Evolutionary conservation across 768 basidiomycete species (phyloP).

Genomic region (Pleurotus ostreatus): DNA sequence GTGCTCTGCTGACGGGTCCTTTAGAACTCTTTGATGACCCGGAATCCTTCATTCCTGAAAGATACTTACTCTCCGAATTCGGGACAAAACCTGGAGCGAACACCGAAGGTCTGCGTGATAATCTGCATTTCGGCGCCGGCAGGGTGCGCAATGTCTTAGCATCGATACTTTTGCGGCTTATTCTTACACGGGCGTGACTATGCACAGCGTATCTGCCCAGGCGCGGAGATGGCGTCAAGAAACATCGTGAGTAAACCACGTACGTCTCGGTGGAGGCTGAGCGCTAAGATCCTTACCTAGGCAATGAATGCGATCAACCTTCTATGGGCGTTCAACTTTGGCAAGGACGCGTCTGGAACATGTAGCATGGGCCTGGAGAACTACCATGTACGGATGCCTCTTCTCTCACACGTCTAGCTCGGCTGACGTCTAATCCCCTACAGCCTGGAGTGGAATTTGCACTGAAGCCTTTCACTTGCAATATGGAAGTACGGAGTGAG

Average conservation of each 20-base stretch:
- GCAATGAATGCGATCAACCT: background rate
- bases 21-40: background rate
- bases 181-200: background rate
- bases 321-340: background rate
- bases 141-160: background rate
- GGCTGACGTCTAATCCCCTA: no score
- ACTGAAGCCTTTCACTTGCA: background rate
- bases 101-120: background rate
- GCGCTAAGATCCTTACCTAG: background rate
- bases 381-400: background rate
- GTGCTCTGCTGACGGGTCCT: background rate
- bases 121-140: background rate
- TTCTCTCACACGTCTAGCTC: no score
- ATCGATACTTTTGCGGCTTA: background rate
- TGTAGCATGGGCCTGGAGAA: background rate
- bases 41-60: background rate
- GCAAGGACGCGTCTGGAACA: background rate
- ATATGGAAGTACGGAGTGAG: background rate
- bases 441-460: background rate
- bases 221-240: background rate
- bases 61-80: background rate
- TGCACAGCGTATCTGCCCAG: background rate
- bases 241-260: background rate
- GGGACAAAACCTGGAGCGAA: background rate
- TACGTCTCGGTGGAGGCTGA: background rate